Evolutionary conservation across 2,329 filamentous ascomycete species (phyloP), one percentile per base, ranked within the genome.

Genomic region (Pseudocercospora fuligena): DNA sequence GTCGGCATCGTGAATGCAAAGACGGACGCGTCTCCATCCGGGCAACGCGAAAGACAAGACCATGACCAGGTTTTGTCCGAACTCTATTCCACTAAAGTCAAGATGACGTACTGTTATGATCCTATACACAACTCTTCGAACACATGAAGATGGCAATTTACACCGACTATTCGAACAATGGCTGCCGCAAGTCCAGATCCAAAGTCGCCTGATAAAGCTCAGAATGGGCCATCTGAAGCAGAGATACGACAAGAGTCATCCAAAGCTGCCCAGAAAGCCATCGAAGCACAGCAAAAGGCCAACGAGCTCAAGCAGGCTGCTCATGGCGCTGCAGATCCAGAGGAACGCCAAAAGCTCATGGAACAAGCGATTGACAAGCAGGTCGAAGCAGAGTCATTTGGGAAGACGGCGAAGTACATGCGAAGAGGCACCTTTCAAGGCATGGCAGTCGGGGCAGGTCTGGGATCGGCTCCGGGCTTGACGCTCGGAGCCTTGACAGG

Each of bases 401-500:
- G 76, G 16, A 77, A 77, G 67, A 73, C 73, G 2, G 76, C 76
- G 14, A 76, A 74, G 60, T 77, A 75, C 54, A 67, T 76, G 31
- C 59, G 68, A 23, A 69, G 72, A 25, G 75, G 75, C 21, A 68
- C 73, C 1, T 74, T 76, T 40, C 76, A 77, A 66, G 76, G 76
- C 49, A 68, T 76, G 60, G 66, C 68, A 7, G 73, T 73, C 0
- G 76, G 76, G 4, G 65, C 70, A n/a, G 76, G 75, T 0, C 58
- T 77, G n/a, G 76, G 76, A 16, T 70, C 72, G 3, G 71, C 68
- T 21, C 69, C 72, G 33, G 75, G 75, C 21, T 65, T 69, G 5
- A 69, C 65, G 3, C 36, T 77, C n/a, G 76, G 76, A 9, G 70
- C 72, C 2, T 40, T 77, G 29, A 77, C 74, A 3, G 75, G 74